Conservation (phyloP, 2,329 filamentous ascomycete genomes). For the Cryphonectria naterciae region DNA sequence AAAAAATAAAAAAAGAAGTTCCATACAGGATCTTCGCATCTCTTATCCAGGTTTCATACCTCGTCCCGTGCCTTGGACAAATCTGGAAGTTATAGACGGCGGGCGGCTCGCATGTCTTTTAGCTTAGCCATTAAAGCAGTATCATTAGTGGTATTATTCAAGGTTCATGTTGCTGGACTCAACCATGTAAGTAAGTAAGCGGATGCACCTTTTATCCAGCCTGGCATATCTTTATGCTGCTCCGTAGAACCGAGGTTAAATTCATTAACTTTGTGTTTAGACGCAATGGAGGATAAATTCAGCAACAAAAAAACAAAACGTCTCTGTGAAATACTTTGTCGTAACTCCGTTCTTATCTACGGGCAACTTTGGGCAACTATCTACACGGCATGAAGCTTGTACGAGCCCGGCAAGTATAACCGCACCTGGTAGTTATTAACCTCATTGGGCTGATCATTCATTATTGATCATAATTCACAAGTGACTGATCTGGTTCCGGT, state of each 20-base stretch:
- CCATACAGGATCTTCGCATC: neutral
- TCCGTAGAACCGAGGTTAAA: neutral
- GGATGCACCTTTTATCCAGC: neutral
- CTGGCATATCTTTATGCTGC: neutral
- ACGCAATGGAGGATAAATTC: neutral
- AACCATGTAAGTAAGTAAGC: neutral
- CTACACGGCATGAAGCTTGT: neutral
- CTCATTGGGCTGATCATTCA: neutral
- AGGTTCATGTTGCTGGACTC: neutral
- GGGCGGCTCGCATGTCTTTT: neutral
- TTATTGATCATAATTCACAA: neutral
- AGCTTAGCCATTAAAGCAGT: too few relatives aligned
- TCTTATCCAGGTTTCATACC: neutral
- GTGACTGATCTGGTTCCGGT: neutral
- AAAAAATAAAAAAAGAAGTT: too few relatives aligned
- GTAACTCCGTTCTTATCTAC: neutral
- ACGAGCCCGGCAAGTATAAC: neutral
- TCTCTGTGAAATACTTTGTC: neutral
- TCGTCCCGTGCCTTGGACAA: neutral
- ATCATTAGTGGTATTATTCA: too few relatives aligned
- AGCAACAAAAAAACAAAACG: neutral
- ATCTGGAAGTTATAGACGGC: neutral
- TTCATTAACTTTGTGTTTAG: neutral
- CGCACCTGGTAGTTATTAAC: neutral
- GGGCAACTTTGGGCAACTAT: neutral